Evolutionary conservation across 2,329 filamentous ascomycete species (phyloP).

Genomic region (Talaromyces islandicus): DNA sequence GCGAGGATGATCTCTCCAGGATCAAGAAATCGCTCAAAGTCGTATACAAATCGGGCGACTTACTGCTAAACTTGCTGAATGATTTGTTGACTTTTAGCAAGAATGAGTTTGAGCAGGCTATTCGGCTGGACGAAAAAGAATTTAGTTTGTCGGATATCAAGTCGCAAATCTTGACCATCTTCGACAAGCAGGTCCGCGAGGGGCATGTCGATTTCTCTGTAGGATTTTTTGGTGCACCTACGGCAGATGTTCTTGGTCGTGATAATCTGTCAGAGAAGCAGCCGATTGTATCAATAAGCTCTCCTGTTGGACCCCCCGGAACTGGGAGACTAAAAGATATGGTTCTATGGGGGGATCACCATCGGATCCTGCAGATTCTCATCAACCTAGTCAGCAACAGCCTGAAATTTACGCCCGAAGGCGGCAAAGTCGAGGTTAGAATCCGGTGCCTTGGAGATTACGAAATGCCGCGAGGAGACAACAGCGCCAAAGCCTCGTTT

Average conservation of each 20-base stretch:
- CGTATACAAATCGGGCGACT: slow-evolving; percentile 81
- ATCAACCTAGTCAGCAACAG: slow-evolving; percentile 77
- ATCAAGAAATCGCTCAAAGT: slow-evolving; percentile 81
- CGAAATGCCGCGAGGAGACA: slow-evolving; percentile 21
- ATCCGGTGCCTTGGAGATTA: slow-evolving; percentile 58
- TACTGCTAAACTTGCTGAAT: slow-evolving; percentile 78
- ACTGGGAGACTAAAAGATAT: slow-evolving; percentile 72
- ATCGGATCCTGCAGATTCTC: slow-evolving; percentile 84
- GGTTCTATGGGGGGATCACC: slow-evolving; percentile 87
- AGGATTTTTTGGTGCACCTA: slow-evolving; percentile 56
- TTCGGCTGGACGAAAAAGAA: slow-evolving; percentile 76
- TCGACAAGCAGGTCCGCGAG: slow-evolving; percentile 82
- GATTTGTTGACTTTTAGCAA: slow-evolving; percentile 91
- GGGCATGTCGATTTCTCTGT: slow-evolving; percentile 68
- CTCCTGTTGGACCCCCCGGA: slow-evolving; percentile 58
- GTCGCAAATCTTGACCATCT: slow-evolving; percentile 77
- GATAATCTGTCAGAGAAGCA: slow-evolving; percentile 13
- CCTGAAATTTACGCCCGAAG: slow-evolving; percentile 78
- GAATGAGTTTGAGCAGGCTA: slow-evolving; percentile 83
- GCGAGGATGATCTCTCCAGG: slow-evolving; percentile 70
- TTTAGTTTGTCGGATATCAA: slow-evolving; percentile 79
- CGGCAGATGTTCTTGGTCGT: slow-evolving; percentile 16
- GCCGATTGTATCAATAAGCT: not conserved
- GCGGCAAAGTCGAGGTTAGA: slow-evolving; percentile 67
- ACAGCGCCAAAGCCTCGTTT: slow-evolving; percentile 41